Conservation (phyloP, 2,329 filamentous ascomycete species). For the Atkinsonella texensis region DNA sequence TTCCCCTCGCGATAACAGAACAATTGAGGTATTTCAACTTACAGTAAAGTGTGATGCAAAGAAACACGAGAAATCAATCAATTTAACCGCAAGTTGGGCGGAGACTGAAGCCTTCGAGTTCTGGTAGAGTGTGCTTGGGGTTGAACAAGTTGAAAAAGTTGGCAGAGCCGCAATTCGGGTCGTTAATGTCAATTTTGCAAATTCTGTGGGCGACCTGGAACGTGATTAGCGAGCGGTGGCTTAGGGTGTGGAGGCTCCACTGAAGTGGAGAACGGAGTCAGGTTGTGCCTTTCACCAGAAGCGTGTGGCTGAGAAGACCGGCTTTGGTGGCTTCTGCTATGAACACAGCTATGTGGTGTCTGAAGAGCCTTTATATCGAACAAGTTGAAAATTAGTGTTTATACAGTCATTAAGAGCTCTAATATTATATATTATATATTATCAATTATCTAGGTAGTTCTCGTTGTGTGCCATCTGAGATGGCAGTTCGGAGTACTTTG, state of each 20-base stretch:
- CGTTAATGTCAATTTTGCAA: conserved; percentile 16
- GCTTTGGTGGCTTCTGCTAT: too few relatives aligned
- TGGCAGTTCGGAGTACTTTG: too few relatives aligned
- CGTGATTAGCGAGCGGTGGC: conserved; percentile 14
- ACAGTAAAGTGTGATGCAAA: conserved; percentile 18
- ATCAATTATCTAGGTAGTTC: too few relatives aligned
- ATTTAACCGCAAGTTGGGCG: conserved; percentile 97
- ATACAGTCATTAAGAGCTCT: too few relatives aligned
- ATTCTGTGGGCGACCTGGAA: conserved; percentile 21
- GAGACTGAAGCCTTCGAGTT: conserved; percentile 99
- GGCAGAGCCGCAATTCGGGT: conserved; percentile 12
- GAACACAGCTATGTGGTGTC: too few relatives aligned
- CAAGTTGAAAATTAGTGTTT: too few relatives aligned
- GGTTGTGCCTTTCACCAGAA: too few relatives aligned
- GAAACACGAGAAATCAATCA: conserved; percentile 96
- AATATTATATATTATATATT: too few relatives aligned
- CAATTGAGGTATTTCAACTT: conserved; percentile 16
- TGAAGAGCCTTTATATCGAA: too few relatives aligned
- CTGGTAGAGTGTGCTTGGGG: conserved; percentile 30
- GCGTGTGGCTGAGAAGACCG: too few relatives aligned
- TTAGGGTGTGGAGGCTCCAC: conserved; percentile 12
- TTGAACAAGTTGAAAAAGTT: conserved; percentile 17
- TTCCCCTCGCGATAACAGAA: background rate
- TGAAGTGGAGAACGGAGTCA: too few relatives aligned
- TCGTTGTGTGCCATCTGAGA: too few relatives aligned